Conservation (phyloP, 2,329 filamentous ascomycete species). For the Penicillium corylophilum region DNA sequence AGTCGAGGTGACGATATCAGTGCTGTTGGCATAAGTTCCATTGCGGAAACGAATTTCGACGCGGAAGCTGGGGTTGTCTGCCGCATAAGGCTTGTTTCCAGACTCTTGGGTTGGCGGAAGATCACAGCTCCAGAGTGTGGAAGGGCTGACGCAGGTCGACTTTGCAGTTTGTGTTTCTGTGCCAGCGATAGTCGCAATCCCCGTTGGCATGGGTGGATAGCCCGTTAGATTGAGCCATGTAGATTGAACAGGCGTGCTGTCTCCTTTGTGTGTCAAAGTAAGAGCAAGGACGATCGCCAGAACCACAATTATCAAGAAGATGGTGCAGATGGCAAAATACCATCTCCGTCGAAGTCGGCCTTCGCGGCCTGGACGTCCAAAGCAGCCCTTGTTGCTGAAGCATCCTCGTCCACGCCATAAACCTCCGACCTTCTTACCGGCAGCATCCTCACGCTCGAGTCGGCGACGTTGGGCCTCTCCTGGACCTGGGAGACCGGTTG, state of each 20-base stretch:
- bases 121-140: constrained; percentile 81
- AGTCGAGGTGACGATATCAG: constrained; percentile 47
- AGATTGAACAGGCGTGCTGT: constrained; percentile 47
- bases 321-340: constrained; percentile 54
- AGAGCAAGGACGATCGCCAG: constrained; percentile 59
- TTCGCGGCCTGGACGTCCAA: constrained; percentile 62
- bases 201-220: constrained; percentile 83
- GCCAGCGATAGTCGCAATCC: constrained; percentile 73
- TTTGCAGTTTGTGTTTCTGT: constrained; percentile 65
- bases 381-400: constrained; percentile 63
- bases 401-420: constrained; percentile 67
- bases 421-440: constrained; percentile 58
- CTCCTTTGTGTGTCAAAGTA: constrained; percentile 51
- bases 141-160: constrained; percentile 68
- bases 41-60: constrained; percentile 69
- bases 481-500: constrained; percentile 30
- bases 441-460: constrained; percentile 66
- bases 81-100: constrained; percentile 60
- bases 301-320: constrained; percentile 56
- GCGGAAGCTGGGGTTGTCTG: constrained; percentile 74
- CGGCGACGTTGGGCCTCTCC: constrained; percentile 54
- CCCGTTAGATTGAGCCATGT: constrained; percentile 81
- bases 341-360: constrained; percentile 63
- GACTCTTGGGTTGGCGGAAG: constrained; percentile 75
- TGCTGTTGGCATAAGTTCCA: constrained; percentile 60